Evolutionary conservation across 345 rosid species (phyloP).

Genomic region (Lumnitzera littorea): DNA sequence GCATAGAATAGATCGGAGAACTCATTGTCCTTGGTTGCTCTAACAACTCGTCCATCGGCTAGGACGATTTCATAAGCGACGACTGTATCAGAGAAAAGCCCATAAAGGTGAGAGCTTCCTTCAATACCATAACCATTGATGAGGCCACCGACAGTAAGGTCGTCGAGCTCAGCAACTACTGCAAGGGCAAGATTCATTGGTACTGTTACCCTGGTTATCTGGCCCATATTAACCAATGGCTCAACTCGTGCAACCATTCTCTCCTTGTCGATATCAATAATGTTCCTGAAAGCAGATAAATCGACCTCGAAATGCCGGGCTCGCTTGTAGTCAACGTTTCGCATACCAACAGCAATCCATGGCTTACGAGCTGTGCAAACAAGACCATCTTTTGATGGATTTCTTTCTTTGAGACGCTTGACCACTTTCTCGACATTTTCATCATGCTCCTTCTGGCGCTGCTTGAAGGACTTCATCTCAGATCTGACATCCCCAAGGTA

Average conservation of each 20-base stretch:
- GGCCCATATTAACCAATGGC: conserved; percentile 99
- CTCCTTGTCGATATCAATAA: conserved; percentile 77
- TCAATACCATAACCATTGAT: conserved; percentile 98
- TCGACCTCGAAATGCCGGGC: conserved; percentile 96
- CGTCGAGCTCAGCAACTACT: conserved; percentile 98
- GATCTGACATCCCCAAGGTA: conserved; percentile 96
- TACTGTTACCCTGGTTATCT: conserved; percentile 70
- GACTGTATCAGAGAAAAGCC: conserved; percentile 93
- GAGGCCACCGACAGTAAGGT: conserved; percentile 98
- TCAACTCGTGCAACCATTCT: conserved; percentile 92
- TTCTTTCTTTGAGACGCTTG: conserved; percentile 76
- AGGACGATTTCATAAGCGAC: conserved; percentile 93
- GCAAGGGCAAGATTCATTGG: conserved; percentile 97
- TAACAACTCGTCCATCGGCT: conserved; percentile 78
- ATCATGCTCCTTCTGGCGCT: conserved; percentile 89
- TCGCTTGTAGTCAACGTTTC: conserved; percentile 97
- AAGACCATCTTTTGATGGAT: conserved; percentile 84
- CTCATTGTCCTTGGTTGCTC: conserved; percentile 92
- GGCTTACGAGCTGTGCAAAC: conserved; percentile 99
- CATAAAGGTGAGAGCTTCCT: conserved; percentile 96
- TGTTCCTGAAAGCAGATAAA: conserved; percentile 68
- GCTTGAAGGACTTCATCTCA: conserved; percentile 72
- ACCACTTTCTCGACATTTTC: conserved; percentile 78
- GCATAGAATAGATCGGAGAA: conserved; percentile 86
- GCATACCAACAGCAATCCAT: conserved; percentile 98